These are phyloP conservation scores for Boletales sp. DNA, from an alignment of 768 basidiomycete genomes.

Conservation along the genomic window DNA sequence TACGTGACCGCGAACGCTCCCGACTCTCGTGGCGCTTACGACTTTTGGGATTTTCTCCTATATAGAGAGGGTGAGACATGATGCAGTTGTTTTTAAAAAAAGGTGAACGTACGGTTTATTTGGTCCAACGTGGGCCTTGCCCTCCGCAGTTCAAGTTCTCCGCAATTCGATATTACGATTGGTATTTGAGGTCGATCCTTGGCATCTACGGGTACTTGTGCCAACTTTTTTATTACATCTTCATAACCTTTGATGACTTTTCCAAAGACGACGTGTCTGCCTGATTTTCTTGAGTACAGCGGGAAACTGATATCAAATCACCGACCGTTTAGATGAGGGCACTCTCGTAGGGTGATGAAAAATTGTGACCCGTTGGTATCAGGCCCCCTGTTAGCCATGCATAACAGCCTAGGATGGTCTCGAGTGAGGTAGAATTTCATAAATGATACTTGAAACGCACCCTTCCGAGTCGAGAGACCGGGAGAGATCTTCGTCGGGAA, in stretches of 20 bases:
- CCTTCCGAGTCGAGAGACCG: slow-evolving; percentile 63
- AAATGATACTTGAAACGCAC: slow-evolving; percentile 25
- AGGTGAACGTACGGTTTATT: slow-evolving; percentile 9
- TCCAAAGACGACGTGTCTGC: slow-evolving; percentile 59
- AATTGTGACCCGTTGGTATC: slow-evolving; percentile 87
- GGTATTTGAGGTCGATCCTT: slow-evolving; percentile 70
- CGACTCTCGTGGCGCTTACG: slow-evolving; percentile 20
- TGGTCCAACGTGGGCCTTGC: slow-evolving; percentile 5
- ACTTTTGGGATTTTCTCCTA: slow-evolving; percentile 7
- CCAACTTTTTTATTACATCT: slow-evolving; percentile 55
- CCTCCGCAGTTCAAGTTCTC: slow-evolving; percentile 74
- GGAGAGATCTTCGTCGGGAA: slow-evolving; percentile 73
- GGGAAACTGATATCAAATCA: not conserved
- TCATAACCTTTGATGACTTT: slow-evolving; percentile 58
- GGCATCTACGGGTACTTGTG: slow-evolving; percentile 63
- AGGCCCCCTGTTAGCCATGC: slow-evolving; percentile 88
- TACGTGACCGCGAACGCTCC: slow-evolving; percentile 24
- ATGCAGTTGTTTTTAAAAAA: not conserved
- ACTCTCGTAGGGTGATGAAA: slow-evolving; percentile 76
- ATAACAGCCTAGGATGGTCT: slow-evolving; percentile 51
- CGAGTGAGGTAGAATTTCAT: not conserved
- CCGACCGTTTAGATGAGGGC: slow-evolving; percentile 71
- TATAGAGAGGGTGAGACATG: not conserved
- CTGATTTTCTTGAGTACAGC: slow-evolving; percentile 26
- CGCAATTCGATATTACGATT: slow-evolving; percentile 71